Evolutionary conservation across 2,329 filamentous ascomycete genomes (phyloP).

Genomic region (Fusarium algeriense): DNA sequence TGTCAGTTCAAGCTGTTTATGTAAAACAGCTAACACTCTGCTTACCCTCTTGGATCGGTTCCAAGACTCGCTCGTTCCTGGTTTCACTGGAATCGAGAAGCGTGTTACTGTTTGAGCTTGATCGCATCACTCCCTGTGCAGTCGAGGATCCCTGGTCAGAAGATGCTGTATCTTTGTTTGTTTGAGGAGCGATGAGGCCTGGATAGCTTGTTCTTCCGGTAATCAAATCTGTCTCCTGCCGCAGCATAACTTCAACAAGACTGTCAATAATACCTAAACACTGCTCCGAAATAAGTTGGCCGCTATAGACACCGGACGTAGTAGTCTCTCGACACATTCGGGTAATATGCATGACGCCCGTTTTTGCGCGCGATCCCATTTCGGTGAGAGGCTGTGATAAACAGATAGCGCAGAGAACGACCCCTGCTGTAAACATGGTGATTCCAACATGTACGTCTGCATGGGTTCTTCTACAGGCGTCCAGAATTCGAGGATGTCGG

Average conservation of each 20-base stretch:
- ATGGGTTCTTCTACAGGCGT: background rate
- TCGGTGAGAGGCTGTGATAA: background rate
- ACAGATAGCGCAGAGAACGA: background rate
- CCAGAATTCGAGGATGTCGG: fast-evolving
- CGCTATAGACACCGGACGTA: fast-evolving
- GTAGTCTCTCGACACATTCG: background rate
- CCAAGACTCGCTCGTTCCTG: background rate
- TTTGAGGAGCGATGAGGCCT: fast-evolving
- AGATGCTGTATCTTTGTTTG: fast-evolving
- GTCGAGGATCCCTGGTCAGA: background rate
- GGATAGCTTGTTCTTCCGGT: background rate
- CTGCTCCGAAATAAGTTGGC: background rate
- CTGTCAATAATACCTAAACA: fast-evolving
- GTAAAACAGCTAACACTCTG: background rate
- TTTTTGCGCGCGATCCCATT: fast-evolving
- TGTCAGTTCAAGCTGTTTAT: background rate
- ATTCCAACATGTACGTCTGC: fast-evolving
- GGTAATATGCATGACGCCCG: fast-evolving
- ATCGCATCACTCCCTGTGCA: fast-evolving
- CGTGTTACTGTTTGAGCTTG: too few relatives aligned
- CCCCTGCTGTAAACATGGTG: background rate
- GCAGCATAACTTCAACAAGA: background rate
- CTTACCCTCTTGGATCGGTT: background rate
- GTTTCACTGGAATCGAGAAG: background rate
- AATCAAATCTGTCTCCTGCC: background rate